Evolutionary conservation across 148 eudicot genomes (phyloP).

Genomic region (Chenopodium quinoa): DNA sequence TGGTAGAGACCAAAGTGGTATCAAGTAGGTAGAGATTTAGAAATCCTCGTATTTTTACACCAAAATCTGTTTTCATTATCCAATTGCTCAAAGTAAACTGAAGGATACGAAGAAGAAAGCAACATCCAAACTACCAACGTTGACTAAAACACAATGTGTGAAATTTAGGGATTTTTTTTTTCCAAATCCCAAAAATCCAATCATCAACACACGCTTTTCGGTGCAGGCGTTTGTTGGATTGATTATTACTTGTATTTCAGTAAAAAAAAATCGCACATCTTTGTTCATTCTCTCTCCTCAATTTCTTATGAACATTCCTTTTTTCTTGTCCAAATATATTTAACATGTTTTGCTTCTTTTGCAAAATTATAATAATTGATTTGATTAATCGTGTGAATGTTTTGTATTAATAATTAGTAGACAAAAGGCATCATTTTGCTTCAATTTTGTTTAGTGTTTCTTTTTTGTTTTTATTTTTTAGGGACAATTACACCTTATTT

Average conservation of each 20-base stretch:
- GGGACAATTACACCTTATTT: slow-evolving; percentile 16
- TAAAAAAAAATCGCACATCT: neutral
- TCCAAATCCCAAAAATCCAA: slow-evolving; percentile 15
- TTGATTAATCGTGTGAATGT: slow-evolving; percentile 22
- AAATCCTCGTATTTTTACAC: too few species aligned
- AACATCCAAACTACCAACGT: slow-evolving; percentile 25
- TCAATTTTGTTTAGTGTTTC: slow-evolving; percentile 6
- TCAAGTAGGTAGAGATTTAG: too few species aligned
- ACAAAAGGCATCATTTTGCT: slow-evolving; percentile 24
- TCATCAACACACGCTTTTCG: slow-evolving; percentile 34
- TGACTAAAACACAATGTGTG: neutral
- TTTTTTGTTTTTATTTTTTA: neutral
- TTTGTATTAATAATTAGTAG: slow-evolving; percentile 11
- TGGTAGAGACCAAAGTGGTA: too few species aligned
- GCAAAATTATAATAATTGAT: slow-evolving; percentile 9
- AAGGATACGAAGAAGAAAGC: neutral
- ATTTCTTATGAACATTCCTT: slow-evolving; percentile 24
- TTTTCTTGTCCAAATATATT: slow-evolving; percentile 1
- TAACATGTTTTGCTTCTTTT: slow-evolving; percentile 4
- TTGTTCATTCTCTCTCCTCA: slow-evolving; percentile 1
- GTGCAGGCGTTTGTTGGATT: slow-evolving; percentile 27
- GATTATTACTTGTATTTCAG: slow-evolving; percentile 7
- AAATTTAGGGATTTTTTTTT: neutral
- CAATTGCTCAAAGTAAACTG: neutral
- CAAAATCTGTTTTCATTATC: neutral